Percentiles rank a stretch among this genome's conserved stretches.
phyloP scores from a whole-genome alignment of 2,329 filamentous ascomycete species.

The Fusarium mexicanum region DNA sequence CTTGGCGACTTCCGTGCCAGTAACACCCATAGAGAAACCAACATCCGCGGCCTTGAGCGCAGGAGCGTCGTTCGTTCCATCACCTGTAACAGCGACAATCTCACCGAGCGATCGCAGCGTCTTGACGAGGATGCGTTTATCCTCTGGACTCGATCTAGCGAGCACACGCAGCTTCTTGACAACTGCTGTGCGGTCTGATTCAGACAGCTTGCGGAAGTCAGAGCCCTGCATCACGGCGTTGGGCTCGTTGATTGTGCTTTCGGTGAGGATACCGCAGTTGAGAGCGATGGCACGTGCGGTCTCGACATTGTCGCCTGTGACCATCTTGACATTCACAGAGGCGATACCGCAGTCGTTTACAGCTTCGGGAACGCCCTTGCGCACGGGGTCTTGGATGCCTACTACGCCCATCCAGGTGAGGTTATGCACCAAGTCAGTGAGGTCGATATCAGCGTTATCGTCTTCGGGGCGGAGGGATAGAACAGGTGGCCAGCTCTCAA shows the following conservation, averaged over 20 bases:
- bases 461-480: slow-evolving; percentile 65
- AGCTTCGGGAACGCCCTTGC: slow-evolving; percentile 68
- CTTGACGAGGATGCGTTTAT: slow-evolving; percentile 73
- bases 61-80: slow-evolving; percentile 73
- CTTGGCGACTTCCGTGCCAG: slow-evolving; percentile 72
- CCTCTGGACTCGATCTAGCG: slow-evolving; percentile 74
- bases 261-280: slow-evolving; percentile 53
- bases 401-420: slow-evolving; percentile 59
- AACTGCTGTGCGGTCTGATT: slow-evolving; percentile 59
- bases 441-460: slow-evolving; percentile 56
- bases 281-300: slow-evolving; percentile 56
- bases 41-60: slow-evolving; percentile 73
- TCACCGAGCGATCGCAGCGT: slow-evolving; percentile 72
- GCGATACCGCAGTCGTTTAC: slow-evolving; percentile 70
- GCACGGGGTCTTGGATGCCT: slow-evolving; percentile 75
- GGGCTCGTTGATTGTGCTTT: slow-evolving; percentile 68
- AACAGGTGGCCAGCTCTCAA: slow-evolving; percentile 74
- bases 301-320: slow-evolving; percentile 62
- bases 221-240: slow-evolving; percentile 59
- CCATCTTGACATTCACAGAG: slow-evolving; percentile 73
- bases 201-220: slow-evolving; percentile 66
- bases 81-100: slow-evolving; percentile 73
- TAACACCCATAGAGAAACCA: slow-evolving; percentile 74
- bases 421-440: slow-evolving; percentile 60
- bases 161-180: slow-evolving; percentile 74